Evolutionary conservation across 805 yeast genomes (phyloP), one percentile per base, ranked within the genome.

Genomic region (Lachancea kluyveri): DNA sequence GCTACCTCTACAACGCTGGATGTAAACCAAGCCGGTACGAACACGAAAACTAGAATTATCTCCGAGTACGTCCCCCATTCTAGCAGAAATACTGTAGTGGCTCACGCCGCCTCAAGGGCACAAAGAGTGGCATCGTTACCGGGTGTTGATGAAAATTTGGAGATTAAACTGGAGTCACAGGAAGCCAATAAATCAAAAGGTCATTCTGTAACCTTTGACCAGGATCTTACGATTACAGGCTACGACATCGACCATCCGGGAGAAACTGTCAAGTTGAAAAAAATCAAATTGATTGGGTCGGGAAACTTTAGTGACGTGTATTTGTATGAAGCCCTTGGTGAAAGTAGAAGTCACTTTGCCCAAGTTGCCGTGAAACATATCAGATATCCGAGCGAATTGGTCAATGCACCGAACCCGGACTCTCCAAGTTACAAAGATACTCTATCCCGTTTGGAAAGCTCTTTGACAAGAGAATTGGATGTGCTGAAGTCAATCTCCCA

Each of bases 291-390:
- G 25, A 62, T 82, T 4, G 94, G 94, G 1, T 45, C 62, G 13
- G 94, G 94, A 0, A 70, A 77, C 17, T 82, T 81, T 53, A 77
- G 86, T 52, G 67, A 65, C 6, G 92, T 82, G 8, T 65, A 72
- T 11, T 46, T 72, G 10, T 80, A 72, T 5, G 54, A 54, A 23
- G 45, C 59, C 2, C 28, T 53, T 0, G 54, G 51, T 9, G 40
- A 43, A 14, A 32, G 28, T 4, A 38, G 40, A 2, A 25, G 43
- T 8, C 25, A 36, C 2, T 18, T 40, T 12, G 31, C 37, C 4
- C 35, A 50, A 16, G 79, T 78, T 4, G 96, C 96, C 0, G 69
- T 90, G 21, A 90, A 90, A 53, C 70, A 83, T 26, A 66, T 76
- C 5, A 58, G 57, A 11, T 57, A 72, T 24, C 64, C 66, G 1